Evolutionary conservation across 176 grass and related monocot species (phyloP).

Genomic region (Tuctoria greenei): DNA sequence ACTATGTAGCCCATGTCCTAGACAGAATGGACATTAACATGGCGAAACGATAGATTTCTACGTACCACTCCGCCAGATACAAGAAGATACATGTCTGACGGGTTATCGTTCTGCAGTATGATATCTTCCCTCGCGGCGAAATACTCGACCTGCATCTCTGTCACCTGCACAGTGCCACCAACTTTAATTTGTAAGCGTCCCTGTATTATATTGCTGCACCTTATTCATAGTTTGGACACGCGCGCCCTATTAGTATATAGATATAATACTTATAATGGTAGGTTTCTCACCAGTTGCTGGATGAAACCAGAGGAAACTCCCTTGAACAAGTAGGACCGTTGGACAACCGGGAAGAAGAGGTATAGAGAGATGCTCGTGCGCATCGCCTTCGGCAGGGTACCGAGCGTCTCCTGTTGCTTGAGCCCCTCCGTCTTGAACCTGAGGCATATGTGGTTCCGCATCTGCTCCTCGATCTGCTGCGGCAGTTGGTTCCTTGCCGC

Average conservation of each 20-base stretch:
- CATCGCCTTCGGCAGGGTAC: conserved; percentile 67
- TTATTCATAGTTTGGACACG: background rate
- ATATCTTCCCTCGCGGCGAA: conserved; percentile 79
- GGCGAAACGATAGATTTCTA: background rate
- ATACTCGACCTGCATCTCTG: conserved; percentile 62
- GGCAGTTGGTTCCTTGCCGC: conserved; percentile 78
- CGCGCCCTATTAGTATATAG: too few relatives aligned
- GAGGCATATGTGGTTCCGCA: conserved; percentile 79
- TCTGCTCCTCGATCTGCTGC: conserved; percentile 60
- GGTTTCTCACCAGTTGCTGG: conserved; percentile 60
- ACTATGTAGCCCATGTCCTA: background rate
- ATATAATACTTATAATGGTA: background rate
- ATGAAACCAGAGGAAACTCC: conserved; percentile 77
- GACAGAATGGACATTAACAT: background rate
- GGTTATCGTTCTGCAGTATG: conserved; percentile 73
- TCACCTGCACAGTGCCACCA: conserved; percentile 13
- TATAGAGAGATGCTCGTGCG: conserved; percentile 62
- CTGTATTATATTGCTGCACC: background rate
- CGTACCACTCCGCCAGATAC: conserved; percentile 75
- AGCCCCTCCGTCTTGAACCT: conserved; percentile 80
- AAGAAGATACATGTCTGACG: conserved; percentile 66
- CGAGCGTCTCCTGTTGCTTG: conserved; percentile 75
- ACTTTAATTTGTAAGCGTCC: background rate
- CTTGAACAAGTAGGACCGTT: conserved; percentile 65
- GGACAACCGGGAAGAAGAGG: conserved; percentile 69